Evolutionary conservation across 768 basidiomycete species (phyloP).

Genomic region (Tylopilus cervinicoccineus): DNA sequence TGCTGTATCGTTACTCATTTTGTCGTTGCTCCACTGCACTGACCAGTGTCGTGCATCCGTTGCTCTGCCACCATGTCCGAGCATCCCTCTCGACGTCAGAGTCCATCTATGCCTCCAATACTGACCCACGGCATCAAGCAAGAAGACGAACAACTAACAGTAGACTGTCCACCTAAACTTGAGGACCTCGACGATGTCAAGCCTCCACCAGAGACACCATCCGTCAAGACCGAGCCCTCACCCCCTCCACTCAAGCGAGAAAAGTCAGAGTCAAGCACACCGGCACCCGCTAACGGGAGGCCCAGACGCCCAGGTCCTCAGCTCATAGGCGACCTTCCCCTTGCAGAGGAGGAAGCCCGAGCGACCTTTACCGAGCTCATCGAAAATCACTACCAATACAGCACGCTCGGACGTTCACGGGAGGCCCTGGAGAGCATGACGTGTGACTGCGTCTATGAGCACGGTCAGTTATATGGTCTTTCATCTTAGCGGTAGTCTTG

Average conservation of each 20-base stretch:
- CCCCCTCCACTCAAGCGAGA: constrained; percentile 30
- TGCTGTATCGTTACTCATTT: constrained; percentile 22
- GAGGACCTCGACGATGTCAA: constrained; percentile 25
- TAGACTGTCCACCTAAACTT: constrained; percentile 10
- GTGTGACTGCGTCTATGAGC: constrained; percentile 87
- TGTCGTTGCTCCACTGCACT: constrained; percentile 17
- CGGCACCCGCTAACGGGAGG: constrained; percentile 33
- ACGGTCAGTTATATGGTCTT: constrained; percentile 54
- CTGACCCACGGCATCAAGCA: constrained; percentile 11
- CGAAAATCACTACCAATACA: constrained; percentile 84
- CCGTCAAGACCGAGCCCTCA: constrained; percentile 28
- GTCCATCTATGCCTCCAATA: constrained; percentile 18
- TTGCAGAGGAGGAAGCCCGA: constrained; percentile 70
- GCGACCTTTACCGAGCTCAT: constrained; percentile 68
- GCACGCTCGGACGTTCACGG: constrained; percentile 79
- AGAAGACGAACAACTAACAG: constrained; percentile 6
- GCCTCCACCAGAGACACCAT: constrained; percentile 25
- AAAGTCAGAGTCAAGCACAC: constrained; percentile 34
- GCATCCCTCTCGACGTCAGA: constrained; percentile 26
- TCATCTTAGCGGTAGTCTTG: constrained; percentile 19
- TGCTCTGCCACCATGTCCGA: constrained; percentile 28
- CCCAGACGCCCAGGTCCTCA: constrained; percentile 45
- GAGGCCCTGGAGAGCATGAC: constrained; percentile 91
- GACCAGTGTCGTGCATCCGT: constrained; percentile 15
- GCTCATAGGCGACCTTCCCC: constrained; percentile 78